A percentile compares a stretch with the other conserved stretches of the same genome.
phyloP scores from a whole-genome alignment of 2,329 filamentous ascomycete genomes.

The Arthroderma uncinatum region DNA sequence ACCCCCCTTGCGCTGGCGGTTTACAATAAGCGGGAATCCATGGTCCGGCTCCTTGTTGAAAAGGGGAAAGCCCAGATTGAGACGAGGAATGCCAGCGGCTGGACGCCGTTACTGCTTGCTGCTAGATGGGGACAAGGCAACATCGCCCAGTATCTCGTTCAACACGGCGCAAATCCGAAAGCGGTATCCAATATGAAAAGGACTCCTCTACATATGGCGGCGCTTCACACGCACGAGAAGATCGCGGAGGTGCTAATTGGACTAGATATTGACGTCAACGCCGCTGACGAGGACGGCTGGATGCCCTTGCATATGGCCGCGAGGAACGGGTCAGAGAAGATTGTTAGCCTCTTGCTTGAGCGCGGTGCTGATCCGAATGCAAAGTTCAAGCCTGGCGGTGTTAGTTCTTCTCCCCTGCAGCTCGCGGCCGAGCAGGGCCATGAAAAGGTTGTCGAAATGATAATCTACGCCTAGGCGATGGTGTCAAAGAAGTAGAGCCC shows the following conservation, averaged over 20 bases:
- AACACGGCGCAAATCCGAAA: constrained; percentile 21
- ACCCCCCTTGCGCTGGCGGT: constrained; percentile 16
- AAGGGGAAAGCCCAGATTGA: constrained; percentile 13
- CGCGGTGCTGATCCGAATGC: constrained; percentile 6
- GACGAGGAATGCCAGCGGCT: constrained; percentile 12
- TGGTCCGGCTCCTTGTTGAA: constrained; percentile 15
- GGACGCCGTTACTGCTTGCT: constrained; percentile 6
- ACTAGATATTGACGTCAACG: background rate
- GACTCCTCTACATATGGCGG: constrained; percentile 5
- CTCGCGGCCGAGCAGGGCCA: constrained; percentile 1
- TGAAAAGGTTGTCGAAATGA: constrained; percentile 6
- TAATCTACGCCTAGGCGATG: background rate
- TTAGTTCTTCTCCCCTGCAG: background rate
- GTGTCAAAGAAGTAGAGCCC: background rate
- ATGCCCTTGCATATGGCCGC: constrained; percentile 7
- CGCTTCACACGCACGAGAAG: background rate
- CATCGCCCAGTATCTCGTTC: constrained; percentile 25
- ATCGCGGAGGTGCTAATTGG: background rate
- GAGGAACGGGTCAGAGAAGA: background rate
- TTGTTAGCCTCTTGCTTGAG: background rate
- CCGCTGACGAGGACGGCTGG: constrained; percentile 6
- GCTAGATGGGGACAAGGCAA: constrained; percentile 22
- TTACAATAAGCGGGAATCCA: constrained; percentile 13
- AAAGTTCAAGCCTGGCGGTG: background rate
- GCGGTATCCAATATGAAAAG: background rate